Conservation (phyloP, 441 rosid species). For the Flueggea neowawraea region DNA sequence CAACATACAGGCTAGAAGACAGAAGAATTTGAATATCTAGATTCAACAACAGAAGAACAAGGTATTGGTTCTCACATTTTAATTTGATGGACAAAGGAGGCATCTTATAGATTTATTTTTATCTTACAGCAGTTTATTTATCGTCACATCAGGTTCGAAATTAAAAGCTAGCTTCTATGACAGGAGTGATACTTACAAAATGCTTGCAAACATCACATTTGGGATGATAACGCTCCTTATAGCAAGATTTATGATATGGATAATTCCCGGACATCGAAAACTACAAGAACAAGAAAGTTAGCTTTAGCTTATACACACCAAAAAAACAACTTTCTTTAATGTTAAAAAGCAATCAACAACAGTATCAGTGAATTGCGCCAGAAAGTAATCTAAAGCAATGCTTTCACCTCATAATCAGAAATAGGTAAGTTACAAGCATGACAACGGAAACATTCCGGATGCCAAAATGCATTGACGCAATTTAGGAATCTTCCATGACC, state of each 20-base stretch:
- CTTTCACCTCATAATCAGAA: slow-evolving; percentile 75
- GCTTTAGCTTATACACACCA: slow-evolving; percentile 21
- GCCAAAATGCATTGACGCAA: slow-evolving; percentile 91
- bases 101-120: background rate
- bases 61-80: no score
- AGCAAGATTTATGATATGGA: slow-evolving; percentile 86
- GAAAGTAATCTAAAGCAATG: slow-evolving; percentile 6
- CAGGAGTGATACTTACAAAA: slow-evolving; percentile 56
- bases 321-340: slow-evolving; percentile 1
- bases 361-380: background rate
- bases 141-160: background rate
- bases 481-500: slow-evolving; percentile 87
- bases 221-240: slow-evolving; percentile 85
- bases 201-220: slow-evolving; percentile 90
- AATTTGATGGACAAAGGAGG: no score
- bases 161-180: background rate
- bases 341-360: background rate
- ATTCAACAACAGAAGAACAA: no score
- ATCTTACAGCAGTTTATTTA: background rate
- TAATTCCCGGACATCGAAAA: slow-evolving; percentile 78
- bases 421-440: slow-evolving; percentile 78
- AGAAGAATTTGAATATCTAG: no score
- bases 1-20: no score
- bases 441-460: slow-evolving; percentile 95
- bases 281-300: slow-evolving; percentile 33